Evolutionary conservation across 495 filamentous ascomycete species (phyloP).

Genomic region (Terfezia boudieri): DNA sequence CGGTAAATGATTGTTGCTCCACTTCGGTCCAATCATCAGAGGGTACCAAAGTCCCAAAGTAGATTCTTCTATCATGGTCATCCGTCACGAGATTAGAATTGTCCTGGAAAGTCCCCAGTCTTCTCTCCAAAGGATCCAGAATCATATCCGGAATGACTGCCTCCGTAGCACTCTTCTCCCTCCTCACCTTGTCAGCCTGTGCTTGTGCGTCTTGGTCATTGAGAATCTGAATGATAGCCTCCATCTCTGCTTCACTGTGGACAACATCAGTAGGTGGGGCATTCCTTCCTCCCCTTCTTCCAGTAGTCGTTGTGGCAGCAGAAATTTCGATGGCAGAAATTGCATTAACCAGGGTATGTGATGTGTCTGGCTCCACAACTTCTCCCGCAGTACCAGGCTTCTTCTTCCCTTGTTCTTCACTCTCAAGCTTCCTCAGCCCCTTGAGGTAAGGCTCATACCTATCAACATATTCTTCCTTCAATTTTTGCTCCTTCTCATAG

Average conservation of each 20-base stretch:
- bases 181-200: constrained; percentile 5
- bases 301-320: constrained; percentile 3
- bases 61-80: constrained; percentile 35
- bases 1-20: constrained; percentile 57
- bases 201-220: constrained; percentile 16
- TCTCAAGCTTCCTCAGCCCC: neutral
- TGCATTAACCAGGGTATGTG: constrained; percentile 4
- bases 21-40: constrained; percentile 63
- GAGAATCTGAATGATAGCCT: constrained; percentile 15
- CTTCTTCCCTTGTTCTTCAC: constrained; percentile 9
- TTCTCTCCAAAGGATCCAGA: constrained; percentile 25
- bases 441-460: neutral
- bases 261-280: constrained; percentile 14
- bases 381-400: constrained; percentile 9
- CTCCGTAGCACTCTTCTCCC: constrained; percentile 24
- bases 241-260: constrained; percentile 19
- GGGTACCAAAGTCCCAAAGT: constrained; percentile 51
- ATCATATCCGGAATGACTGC: constrained; percentile 67
- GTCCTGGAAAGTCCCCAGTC: constrained; percentile 40
- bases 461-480: neutral
- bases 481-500: constrained; percentile 6
- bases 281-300: constrained; percentile 11
- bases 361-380: constrained; percentile 9
- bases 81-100: constrained; percentile 46
- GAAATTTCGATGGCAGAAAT: neutral